Conservation (phyloP, 2,329 filamentous ascomycete species). For the Aspergillus sp. region DNA sequence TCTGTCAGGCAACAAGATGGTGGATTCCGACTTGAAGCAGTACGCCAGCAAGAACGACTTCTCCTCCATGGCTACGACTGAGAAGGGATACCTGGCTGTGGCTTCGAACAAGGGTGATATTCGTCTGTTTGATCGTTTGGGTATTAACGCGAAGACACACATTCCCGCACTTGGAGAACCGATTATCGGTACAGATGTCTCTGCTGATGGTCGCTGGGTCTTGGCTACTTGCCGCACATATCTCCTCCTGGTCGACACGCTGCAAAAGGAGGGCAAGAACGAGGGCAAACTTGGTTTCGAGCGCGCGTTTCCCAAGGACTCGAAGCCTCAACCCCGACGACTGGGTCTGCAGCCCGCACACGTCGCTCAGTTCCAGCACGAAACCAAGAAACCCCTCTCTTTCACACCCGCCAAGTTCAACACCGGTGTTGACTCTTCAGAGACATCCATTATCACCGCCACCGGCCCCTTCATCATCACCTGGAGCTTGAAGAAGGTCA, state of each 20-base stretch:
- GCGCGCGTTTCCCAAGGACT: conserved; percentile 82
- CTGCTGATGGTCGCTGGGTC: conserved; percentile 91
- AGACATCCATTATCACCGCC: conserved; percentile 94
- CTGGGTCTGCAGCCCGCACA: conserved; percentile 84
- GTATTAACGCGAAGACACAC: conserved; percentile 95
- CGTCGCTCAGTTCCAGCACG: conserved; percentile 94
- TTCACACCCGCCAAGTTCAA: conserved; percentile 96
- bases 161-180: conserved; percentile 92
- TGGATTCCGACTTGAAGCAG: conserved; percentile 88
- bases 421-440: conserved; percentile 68
- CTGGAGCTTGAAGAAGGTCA: conserved; percentile 88
- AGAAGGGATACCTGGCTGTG: conserved; percentile 93
- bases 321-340: conserved; percentile 87
- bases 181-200: conserved; percentile 91
- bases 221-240: conserved; percentile 92
- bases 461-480: conserved; percentile 96
- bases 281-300: conserved; percentile 98
- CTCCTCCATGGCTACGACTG: conserved; percentile 85
- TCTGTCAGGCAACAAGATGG: conserved; percentile 81
- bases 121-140: conserved; percentile 89
- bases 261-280: conserved; percentile 91
- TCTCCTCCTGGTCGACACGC: conserved; percentile 81
- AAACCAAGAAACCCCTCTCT: conserved; percentile 75
- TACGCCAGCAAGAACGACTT: conserved; percentile 97
- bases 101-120: conserved; percentile 98